These are phyloP conservation scores for Ambrosiella beaveri DNA, from an alignment of 2,329 filamentous ascomycete genomes.

Conservation along the genomic window DNA sequence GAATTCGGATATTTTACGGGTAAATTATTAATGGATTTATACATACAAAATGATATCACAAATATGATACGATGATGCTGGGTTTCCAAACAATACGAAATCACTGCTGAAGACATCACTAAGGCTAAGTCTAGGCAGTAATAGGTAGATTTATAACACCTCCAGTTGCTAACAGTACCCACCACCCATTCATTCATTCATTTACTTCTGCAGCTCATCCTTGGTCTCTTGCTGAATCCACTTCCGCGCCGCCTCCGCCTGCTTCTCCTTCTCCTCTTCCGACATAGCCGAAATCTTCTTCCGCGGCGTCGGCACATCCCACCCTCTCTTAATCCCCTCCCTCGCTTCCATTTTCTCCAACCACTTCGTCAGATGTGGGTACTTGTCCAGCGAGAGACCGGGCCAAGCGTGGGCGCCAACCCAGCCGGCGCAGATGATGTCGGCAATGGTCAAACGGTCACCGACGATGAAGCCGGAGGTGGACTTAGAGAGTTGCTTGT, in stretches of 20 bases:
- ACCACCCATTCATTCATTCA: neutral
- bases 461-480: slow-evolving; percentile 45
- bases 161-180: neutral
- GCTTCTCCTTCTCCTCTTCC: slow-evolving; percentile 38
- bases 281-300: slow-evolving; percentile 26
- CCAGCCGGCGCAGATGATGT: slow-evolving; percentile 72
- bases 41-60: too few species aligned
- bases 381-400: slow-evolving; percentile 48
- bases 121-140: neutral
- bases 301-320: slow-evolving; percentile 51
- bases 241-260: slow-evolving; percentile 31
- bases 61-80: too few species aligned
- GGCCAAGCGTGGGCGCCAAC: slow-evolving; percentile 33
- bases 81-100: too few species aligned
- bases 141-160: neutral
- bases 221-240: slow-evolving; percentile 61
- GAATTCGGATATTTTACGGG: too few species aligned
- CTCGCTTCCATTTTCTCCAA: slow-evolving; percentile 51
- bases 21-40: too few species aligned
- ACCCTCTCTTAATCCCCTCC: slow-evolving; percentile 57
- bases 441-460: slow-evolving; percentile 54
- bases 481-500: slow-evolving; percentile 47
- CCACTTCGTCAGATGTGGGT: slow-evolving; percentile 63
- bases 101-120: neutral
- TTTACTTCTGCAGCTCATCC: slow-evolving; percentile 38